Percentiles rank a stretch among this genome's conserved stretches.
These are phyloP conservation scores for Diplogelasinospora grovesii DNA, from an alignment of 495 filamentous ascomycete genomes.

Conservation along the genomic window DNA sequence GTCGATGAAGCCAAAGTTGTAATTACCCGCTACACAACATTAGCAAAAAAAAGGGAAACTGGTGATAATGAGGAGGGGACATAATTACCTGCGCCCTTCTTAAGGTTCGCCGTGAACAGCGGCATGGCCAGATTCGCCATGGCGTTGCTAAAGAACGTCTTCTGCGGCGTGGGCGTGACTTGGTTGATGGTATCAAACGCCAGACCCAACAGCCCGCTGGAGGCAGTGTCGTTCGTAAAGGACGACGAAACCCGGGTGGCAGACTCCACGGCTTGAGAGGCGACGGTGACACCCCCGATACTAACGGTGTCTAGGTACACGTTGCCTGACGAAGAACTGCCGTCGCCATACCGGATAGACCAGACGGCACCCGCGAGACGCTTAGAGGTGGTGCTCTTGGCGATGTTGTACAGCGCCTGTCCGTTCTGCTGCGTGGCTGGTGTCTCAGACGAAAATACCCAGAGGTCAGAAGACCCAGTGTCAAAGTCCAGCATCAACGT, in stretches of 20 bases:
- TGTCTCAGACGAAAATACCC: constrained; percentile 49
- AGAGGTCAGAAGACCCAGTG: constrained; percentile 71
- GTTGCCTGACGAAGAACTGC: constrained; percentile 58
- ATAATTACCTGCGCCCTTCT: constrained; percentile 36
- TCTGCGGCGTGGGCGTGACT: constrained; percentile 52
- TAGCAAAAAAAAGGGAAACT: constrained; percentile 64
- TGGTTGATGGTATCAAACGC: constrained; percentile 70
- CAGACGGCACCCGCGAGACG: constrained; percentile 51
- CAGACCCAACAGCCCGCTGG: constrained; percentile 64
- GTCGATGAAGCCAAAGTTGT: constrained; percentile 30
- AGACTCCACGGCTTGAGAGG: constrained; percentile 65
- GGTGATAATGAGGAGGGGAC: background rate
- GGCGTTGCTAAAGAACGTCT: constrained; percentile 74
- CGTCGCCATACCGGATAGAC: constrained; percentile 70
- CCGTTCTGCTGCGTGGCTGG: constrained; percentile 40
- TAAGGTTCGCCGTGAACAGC: constrained; percentile 67
- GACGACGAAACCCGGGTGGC: constrained; percentile 55
- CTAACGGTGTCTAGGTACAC: constrained; percentile 72
- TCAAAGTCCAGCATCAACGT: constrained; percentile 66
- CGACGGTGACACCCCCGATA: constrained; percentile 62
- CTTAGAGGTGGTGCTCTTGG: constrained; percentile 41
- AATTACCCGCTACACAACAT: constrained; percentile 33
- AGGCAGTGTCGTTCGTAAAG: constrained; percentile 59
- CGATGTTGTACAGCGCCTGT: constrained; percentile 50
- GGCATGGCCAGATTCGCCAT: constrained; percentile 51